A percentile compares a stretch with the other conserved stretches of the same genome.
phyloP scores from a whole-genome alignment of 1,284 basidiomycete species.

The Leccinum solheimii region DNA sequence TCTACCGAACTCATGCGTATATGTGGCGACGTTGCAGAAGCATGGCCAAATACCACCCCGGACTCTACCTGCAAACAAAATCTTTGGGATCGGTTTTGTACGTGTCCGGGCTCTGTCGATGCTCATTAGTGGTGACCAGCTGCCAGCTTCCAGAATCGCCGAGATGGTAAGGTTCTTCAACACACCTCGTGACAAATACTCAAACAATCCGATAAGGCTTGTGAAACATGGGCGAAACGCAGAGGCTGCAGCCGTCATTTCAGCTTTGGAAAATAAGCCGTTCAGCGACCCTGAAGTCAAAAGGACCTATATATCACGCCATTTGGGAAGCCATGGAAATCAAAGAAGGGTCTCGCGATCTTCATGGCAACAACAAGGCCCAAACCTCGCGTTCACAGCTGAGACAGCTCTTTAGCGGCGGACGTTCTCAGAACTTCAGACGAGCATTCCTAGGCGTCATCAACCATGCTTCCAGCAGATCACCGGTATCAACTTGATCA shows the following conservation, averaged over 20 bases:
- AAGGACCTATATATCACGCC: too few species aligned
- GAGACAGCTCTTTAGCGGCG: slow-evolving; percentile 57
- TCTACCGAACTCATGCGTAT: neutral
- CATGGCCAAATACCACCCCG: neutral
- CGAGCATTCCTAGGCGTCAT: slow-evolving; percentile 58
- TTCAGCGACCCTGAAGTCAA: slow-evolving; percentile 39
- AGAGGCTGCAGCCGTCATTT: slow-evolving; percentile 58
- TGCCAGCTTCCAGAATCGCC: neutral
- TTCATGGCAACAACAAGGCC: too few species aligned
- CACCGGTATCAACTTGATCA: slow-evolving; percentile 59
- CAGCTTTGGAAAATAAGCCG: slow-evolving; percentile 58
- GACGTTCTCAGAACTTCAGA: slow-evolving; percentile 65
- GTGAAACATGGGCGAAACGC: slow-evolving; percentile 59
- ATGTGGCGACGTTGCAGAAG: neutral
- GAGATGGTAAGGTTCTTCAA: neutral
- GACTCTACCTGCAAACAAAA: slow-evolving; percentile 6
- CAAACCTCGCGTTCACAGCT: slow-evolving; percentile 19
- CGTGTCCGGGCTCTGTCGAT: slow-evolving; percentile 26
- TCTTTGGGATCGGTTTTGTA: slow-evolving; percentile 56
- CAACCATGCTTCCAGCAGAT: slow-evolving; percentile 75
- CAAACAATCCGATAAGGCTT: slow-evolving; percentile 38
- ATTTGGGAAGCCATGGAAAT: slow-evolving; percentile 20
- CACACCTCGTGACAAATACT: neutral
- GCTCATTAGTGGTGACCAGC: neutral
- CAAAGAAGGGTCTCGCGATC: slow-evolving; percentile 30